Evolutionary conservation across 495 filamentous ascomycete genomes (phyloP).

Genomic region (Echria macrotheca): DNA sequence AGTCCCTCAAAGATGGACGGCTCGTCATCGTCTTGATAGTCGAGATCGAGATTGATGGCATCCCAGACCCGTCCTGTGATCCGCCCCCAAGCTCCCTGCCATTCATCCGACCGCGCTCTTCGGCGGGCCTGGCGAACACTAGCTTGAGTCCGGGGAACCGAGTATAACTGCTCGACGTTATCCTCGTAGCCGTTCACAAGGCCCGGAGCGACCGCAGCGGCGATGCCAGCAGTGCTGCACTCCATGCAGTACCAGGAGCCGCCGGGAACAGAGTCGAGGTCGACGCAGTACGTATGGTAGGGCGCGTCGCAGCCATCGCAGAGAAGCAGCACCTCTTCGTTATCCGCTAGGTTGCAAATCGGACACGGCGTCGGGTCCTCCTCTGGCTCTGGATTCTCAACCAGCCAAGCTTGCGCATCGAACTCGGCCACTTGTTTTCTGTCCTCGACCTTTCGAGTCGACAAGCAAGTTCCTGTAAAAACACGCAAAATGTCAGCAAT

Average conservation of each 20-base stretch:
- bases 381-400: conserved; percentile 66
- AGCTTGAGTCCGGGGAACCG: conserved; percentile 46
- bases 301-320: conserved; percentile 83
- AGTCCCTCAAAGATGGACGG: conserved; percentile 35
- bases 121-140: conserved; percentile 41
- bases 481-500: conserved; percentile 24
- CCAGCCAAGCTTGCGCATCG: conserved; percentile 72
- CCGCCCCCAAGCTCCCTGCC: conserved; percentile 51
- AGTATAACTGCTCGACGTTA: conserved; percentile 15
- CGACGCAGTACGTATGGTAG: conserved; percentile 83
- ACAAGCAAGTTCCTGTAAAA: conserved; percentile 61
- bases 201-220: conserved; percentile 10
- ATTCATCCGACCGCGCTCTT: conserved; percentile 45
- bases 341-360: conserved; percentile 69
- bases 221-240: conserved; percentile 52
- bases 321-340: conserved; percentile 73
- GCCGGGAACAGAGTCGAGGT: conserved; percentile 64
- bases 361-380: conserved; percentile 64
- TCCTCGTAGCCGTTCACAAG: not conserved
- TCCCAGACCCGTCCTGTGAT: conserved; percentile 47
- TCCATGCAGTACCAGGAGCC: conserved; percentile 82
- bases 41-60: conserved; percentile 69
- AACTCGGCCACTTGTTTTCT: conserved; percentile 85
- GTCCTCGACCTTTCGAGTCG: conserved; percentile 80
- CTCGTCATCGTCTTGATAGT: conserved; percentile 77